These are phyloP conservation scores for Geosiphon pyriformis DNA, from an alignment of 192 early-diverging fungal genomes.

Conservation along the genomic window DNA sequence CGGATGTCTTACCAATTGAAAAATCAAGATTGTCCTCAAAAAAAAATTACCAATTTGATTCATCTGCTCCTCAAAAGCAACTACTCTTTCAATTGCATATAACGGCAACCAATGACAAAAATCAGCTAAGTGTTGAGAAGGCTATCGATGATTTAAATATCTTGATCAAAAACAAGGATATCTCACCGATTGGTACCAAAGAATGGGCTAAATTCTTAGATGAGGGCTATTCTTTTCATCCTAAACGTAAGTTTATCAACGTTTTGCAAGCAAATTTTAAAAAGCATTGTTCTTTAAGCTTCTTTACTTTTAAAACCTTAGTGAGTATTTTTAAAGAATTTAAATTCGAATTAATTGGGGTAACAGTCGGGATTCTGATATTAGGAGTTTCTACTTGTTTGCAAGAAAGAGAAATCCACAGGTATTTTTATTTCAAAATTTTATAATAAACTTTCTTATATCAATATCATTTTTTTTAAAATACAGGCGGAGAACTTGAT, in stretches of 20 bases:
- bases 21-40: neutral
- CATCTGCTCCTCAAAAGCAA: neutral
- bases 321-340: neutral
- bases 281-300: too few species aligned
- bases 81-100: neutral
- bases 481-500: neutral
- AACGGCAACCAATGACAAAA: neutral
- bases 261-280: too few species aligned
- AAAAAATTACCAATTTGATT: neutral
- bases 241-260: too few species aligned
- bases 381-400: neutral
- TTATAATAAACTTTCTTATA: neutral
- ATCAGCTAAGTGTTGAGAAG: neutral
- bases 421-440: neutral
- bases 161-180: neutral
- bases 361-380: neutral
- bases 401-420: neutral
- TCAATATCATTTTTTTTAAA: neutral
- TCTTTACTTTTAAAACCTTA: too few species aligned
- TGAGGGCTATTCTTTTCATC: too few species aligned
- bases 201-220: too few species aligned
- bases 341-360: neutral
- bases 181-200: too few species aligned
- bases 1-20: neutral
- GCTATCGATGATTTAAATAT: neutral